Evolutionary conservation across 2,329 filamentous ascomycete species (phyloP).

Genomic region (Lojkania enalia): DNA sequence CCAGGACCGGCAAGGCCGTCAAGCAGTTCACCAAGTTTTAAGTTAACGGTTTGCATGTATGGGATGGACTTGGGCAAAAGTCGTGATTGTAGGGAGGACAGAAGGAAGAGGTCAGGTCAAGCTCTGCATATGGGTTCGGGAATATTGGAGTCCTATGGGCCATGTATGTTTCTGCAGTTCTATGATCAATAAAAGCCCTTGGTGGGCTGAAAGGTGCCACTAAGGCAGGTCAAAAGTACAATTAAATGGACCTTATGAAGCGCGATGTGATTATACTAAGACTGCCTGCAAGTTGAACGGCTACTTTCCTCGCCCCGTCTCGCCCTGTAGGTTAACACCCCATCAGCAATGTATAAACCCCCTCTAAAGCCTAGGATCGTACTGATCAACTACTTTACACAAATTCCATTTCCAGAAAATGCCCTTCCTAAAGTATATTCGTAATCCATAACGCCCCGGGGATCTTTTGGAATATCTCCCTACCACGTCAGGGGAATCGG

Average conservation of each 20-base stretch:
- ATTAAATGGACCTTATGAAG: background rate
- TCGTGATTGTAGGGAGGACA: conserved; percentile 28
- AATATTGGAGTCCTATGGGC: conserved; percentile 45
- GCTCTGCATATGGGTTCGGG: conserved; percentile 46
- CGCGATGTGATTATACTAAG: background rate
- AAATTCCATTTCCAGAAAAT: too few species aligned
- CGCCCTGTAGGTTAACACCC: too few species aligned
- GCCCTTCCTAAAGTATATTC: too few species aligned
- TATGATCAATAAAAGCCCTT: conserved; percentile 47
- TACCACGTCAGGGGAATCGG: too few species aligned
- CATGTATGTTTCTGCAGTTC: conserved; percentile 46
- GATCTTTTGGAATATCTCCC: too few species aligned
- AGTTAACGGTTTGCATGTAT: conserved; percentile 41
- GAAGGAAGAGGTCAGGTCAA: conserved; percentile 39
- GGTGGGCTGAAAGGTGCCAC: conserved; percentile 38
- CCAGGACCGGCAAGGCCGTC: conserved; percentile 94
- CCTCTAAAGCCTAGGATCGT: too few species aligned
- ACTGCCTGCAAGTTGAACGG: background rate
- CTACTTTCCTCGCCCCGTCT: too few species aligned
- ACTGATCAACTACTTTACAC: too few species aligned
- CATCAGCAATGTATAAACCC: too few species aligned
- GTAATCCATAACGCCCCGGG: too few species aligned
- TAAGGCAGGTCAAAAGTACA: conserved; percentile 42
- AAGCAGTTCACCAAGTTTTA: conserved; percentile 99
- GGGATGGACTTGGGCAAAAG: conserved; percentile 21